Conservation (phyloP, 2,329 filamentous ascomycete genomes). For the Biscogniauxia marginata region DNA sequence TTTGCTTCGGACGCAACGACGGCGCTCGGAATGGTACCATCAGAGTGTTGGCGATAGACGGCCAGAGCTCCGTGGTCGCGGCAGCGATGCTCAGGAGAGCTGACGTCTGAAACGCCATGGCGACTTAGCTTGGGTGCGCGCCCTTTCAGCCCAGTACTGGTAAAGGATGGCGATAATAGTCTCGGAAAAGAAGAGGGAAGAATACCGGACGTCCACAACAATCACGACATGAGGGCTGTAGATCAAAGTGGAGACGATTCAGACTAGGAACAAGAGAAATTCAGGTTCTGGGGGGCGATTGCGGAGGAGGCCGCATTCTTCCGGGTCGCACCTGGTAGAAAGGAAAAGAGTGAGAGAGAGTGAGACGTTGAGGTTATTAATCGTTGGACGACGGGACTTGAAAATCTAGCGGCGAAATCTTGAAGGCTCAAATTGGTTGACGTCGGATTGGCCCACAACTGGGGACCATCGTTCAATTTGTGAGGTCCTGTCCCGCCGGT, state of each 20-base stretch:
- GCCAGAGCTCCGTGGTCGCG: slow-evolving; percentile 44
- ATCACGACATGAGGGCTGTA: slow-evolving; percentile 9
- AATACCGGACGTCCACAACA: slow-evolving; percentile 1
- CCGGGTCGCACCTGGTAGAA: slow-evolving; percentile 1
- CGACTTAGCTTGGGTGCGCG: slow-evolving; percentile 14
- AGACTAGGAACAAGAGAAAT: slow-evolving; percentile 11
- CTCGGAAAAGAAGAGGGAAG: slow-evolving; percentile 8
- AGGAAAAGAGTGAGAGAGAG: slow-evolving; percentile 2
- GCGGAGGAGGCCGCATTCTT: slow-evolving; percentile 20
- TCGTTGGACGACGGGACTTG: slow-evolving; percentile 2
- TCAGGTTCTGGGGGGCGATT: slow-evolving; percentile 16
- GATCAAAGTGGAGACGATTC: slow-evolving; percentile 3
- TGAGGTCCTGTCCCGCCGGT: slow-evolving; percentile 2
- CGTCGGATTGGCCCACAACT: background rate
- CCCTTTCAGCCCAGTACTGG: slow-evolving; percentile 4
- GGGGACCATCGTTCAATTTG: background rate
- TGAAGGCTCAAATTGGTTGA: slow-evolving; percentile 5
- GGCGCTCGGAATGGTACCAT: slow-evolving; percentile 35
- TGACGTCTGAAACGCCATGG: slow-evolving; percentile 32
- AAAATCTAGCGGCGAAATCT: slow-evolving; percentile 17
- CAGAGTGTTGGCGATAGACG: slow-evolving; percentile 43
- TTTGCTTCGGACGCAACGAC: slow-evolving; percentile 10
- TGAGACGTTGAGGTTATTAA: background rate
- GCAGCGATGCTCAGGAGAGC: slow-evolving; percentile 40
- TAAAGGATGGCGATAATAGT: slow-evolving; percentile 3